Evolutionary conservation across 139 green algal species (phyloP).

Genomic region (Picochlorum sp.): DNA sequence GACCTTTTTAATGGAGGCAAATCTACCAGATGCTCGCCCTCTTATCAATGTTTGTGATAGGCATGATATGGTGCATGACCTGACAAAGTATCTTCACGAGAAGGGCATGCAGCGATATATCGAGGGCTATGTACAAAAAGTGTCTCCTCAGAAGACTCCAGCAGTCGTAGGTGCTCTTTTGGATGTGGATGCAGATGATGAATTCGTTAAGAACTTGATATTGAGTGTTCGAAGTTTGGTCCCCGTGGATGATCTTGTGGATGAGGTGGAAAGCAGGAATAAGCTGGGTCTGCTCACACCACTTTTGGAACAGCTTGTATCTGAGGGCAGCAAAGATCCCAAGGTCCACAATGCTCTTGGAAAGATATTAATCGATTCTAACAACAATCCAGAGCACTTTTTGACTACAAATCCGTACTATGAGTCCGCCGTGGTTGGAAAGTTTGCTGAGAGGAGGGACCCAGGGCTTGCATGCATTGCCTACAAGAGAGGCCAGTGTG

Average conservation of each 20-base stretch:
- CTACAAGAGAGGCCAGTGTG: slow-evolving; percentile 94
- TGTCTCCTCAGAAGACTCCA: slow-evolving; percentile 58
- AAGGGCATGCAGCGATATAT: slow-evolving; percentile 95
- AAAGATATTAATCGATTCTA: slow-evolving; percentile 99
- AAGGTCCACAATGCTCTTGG: slow-evolving; percentile 97
- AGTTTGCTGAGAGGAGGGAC: slow-evolving; percentile 97
- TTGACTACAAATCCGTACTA: slow-evolving; percentile 99
- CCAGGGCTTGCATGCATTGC: slow-evolving; percentile 91
- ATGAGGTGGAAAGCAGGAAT: slow-evolving; percentile 65
- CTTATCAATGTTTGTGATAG: slow-evolving; percentile 99
- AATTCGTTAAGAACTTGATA: slow-evolving; percentile 97
- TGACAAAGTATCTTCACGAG: slow-evolving; percentile 88
- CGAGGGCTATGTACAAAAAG: slow-evolving; percentile 99
- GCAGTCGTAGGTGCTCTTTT: slow-evolving; percentile 91
- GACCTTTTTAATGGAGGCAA: slow-evolving; percentile 98
- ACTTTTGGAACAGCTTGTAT: slow-evolving; percentile 98
- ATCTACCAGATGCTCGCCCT: slow-evolving; percentile 92
- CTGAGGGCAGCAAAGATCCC: slow-evolving; percentile 80
- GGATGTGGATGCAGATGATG: slow-evolving; percentile 87
- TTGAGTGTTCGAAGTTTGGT: slow-evolving; percentile 88
- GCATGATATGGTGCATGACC: slow-evolving; percentile 89
- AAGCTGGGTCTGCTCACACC: slow-evolving; percentile 90
- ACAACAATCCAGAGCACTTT: slow-evolving; percentile 99
- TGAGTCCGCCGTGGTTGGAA: slow-evolving; percentile 68
- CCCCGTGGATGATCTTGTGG: slow-evolving; percentile 73